These are phyloP conservation scores for Suhomyces vadensis DNA, from an alignment of 805 yeast genomes.

Conservation along the genomic window DNA sequence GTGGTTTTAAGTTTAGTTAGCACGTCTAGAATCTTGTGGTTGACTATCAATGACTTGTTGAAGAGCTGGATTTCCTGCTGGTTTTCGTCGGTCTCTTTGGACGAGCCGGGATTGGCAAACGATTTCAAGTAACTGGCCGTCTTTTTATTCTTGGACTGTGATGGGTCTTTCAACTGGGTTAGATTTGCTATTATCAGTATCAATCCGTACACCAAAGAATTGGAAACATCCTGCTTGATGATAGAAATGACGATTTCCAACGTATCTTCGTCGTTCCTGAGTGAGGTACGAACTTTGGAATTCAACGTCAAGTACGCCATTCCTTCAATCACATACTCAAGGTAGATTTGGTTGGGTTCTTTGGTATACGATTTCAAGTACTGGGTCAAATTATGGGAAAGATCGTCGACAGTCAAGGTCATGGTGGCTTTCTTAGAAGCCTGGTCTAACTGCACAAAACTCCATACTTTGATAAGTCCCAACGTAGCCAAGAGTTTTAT, in stretches of 20 bases:
- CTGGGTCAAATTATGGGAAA: conserved; percentile 12
- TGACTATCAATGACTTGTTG: conserved; percentile 27
- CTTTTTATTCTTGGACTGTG: conserved; percentile 27
- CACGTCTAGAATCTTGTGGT: conserved; percentile 24
- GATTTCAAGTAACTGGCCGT: conserved; percentile 39
- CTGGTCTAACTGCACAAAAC: conserved; percentile 40
- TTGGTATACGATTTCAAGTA: conserved; percentile 12
- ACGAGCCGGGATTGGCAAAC: conserved; percentile 33
- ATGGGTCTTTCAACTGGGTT: conserved; percentile 29
- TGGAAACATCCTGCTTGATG: conserved; percentile 5
- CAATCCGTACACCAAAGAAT: conserved; percentile 38
- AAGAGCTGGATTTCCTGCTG: conserved; percentile 30
- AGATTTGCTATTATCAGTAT: conserved; percentile 43
- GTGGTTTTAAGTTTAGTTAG: conserved; percentile 20
- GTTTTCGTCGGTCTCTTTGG: conserved; percentile 21
- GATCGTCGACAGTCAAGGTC: conserved; percentile 6
- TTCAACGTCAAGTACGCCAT: conserved; percentile 49
- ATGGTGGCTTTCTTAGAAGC: conserved; percentile 5
- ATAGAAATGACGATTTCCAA: conserved; percentile 22
- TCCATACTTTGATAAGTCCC: conserved; percentile 60
- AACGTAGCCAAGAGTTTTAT: conserved; percentile 42
- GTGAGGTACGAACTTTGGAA: conserved; percentile 25
- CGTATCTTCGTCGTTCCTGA: conserved; percentile 38
- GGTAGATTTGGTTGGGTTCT: conserved; percentile 6
- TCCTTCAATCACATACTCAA: conserved; percentile 42